Evolutionary conservation across 2,329 filamentous ascomycete species (phyloP), one percentile per base, ranked within the genome.

Genomic region (Mycocentrospora acerina): DNA sequence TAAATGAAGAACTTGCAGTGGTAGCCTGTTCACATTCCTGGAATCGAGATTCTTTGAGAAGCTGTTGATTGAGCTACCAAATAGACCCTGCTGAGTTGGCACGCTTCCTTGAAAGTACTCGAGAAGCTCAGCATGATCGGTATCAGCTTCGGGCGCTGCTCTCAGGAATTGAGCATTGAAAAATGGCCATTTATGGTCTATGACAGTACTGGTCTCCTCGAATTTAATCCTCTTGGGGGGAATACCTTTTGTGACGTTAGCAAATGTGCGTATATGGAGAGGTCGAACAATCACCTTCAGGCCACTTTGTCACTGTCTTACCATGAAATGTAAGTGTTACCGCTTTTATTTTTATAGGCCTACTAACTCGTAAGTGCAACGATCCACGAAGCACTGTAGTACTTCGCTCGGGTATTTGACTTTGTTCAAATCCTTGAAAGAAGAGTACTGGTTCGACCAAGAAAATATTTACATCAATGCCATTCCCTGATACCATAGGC

Each of bases 291-390:
- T 40, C 60, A 79, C 82, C 89, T 72, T 97, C 93, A 12, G 93
- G 91, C 93, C 93, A 98, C 61, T 95, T 90, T 2, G 93, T 97
- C 48, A 86, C 81, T 3, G 90, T 88, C 61, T 83, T 85, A 19
- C 91, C 93, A 26, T 84, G 80, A 53, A 98, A 87, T 57, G 88
- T 91, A 35, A 98, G 75, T 5, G 86, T 90, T 16, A 98, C 80
- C 4, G 88, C 85, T 72, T 95, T 96, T 52, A 98, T 83, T 70
- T 98, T 98, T 31, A 90, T 82, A 50, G 88, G 86, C 63, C 97
- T 97, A 30, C 86, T 84, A 10, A 97, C 80, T 43, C 85, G 85
- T 26, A 98, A 66, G 56, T 88, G 85, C 39, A 98, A 68, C 51
- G 83, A 90, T 13, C 93, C 93, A 39, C 93, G 80, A 11, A 98